A percentile compares a stretch with the other conserved stretches of the same genome.
Conservation (phyloP, 2,329 filamentous ascomycete genomes). For the Ceratocystis destructans region DNA sequence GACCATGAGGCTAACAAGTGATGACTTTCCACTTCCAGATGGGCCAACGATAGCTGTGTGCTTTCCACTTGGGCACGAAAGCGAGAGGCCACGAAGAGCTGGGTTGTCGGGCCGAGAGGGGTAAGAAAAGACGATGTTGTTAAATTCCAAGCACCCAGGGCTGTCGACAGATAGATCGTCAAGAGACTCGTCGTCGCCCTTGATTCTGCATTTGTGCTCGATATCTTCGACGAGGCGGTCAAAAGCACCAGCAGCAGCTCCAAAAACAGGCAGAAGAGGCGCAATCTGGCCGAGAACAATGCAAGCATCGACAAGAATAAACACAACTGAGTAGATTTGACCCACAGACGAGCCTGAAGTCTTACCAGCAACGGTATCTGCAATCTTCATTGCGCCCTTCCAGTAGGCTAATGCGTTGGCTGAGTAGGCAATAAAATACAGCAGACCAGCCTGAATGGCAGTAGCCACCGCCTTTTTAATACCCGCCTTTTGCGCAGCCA, state of each 20-base stretch:
- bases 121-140: conserved; percentile 34
- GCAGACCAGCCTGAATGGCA: conserved; percentile 43
- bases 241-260: conserved; percentile 44
- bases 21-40: conserved; percentile 45
- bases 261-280: conserved; percentile 48
- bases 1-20: conserved; percentile 40
- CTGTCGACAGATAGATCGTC: conserved; percentile 5
- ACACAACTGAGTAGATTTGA: conserved; percentile 49
- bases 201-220: conserved; percentile 35
- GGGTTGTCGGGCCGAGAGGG: conserved; percentile 30
- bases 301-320: conserved; percentile 49
- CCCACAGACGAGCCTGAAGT: conserved; percentile 30
- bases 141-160: conserved; percentile 33
- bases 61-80: conserved; percentile 36
- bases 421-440: conserved; percentile 56
- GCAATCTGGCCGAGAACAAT: conserved; percentile 50
- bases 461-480: conserved; percentile 44
- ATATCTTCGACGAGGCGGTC: conserved; percentile 46
- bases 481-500: conserved; percentile 36
- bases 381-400: conserved; percentile 45
- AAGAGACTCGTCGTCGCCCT: conserved; percentile 27
- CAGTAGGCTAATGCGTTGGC: conserved; percentile 56
- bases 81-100: conserved; percentile 32
- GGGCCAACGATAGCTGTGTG: conserved; percentile 45
- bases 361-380: conserved; percentile 28